Evolutionary conservation across 208 protist species (phyloP), one percentile per base, ranked within the genome.

Genomic region (Borovskyia barvae): DNA sequence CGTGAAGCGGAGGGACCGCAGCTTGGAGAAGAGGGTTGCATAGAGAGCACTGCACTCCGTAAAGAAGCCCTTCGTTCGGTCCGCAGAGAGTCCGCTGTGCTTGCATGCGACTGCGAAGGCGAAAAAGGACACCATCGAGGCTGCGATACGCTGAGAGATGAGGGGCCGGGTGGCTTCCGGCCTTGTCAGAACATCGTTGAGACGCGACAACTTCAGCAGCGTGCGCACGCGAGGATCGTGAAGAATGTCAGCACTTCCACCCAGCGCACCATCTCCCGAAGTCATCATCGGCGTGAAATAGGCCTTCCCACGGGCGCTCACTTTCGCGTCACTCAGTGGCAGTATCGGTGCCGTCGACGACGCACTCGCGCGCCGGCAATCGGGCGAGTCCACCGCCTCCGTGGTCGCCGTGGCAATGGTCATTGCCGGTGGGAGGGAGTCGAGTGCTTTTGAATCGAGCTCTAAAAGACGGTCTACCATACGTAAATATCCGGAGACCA

Each of bases 1-100:
- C 20, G 59, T 37, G 49, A 90, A 86, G 39, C 35, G 53, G 19
- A 86, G 49, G n/a, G 61, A 46, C 33, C 51, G 65, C 69, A 94
- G 50, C 25, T 70, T 66, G 8, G 55, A 33, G 9, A 88, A 49
- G 20, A 88, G 57, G 9, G 60, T 51, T 11, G 75, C 64, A 57
- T 77, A 84, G 35, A 88, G 68, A 14, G 63, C 71, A 42, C 81
- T 80, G 65, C 77, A 80, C 64, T 88, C 77, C 2, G 73, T 81
- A 46, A 76, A 91, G 36, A 94, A 94, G 1, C 78, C 74, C 35
- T 80, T 81, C 12, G 80, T 90, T 46, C 68, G 35, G 30, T 74
- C 66, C 17, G 39, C 53, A 1, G 83, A 75, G 7, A 91, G 61
- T 4, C 55, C 48, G 12, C 49, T 39, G 25, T 50, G 15, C 45